Base-by-base conservation (phyloP, 805 yeast species). In the Suhomyces tanzawaensis region DNA sequence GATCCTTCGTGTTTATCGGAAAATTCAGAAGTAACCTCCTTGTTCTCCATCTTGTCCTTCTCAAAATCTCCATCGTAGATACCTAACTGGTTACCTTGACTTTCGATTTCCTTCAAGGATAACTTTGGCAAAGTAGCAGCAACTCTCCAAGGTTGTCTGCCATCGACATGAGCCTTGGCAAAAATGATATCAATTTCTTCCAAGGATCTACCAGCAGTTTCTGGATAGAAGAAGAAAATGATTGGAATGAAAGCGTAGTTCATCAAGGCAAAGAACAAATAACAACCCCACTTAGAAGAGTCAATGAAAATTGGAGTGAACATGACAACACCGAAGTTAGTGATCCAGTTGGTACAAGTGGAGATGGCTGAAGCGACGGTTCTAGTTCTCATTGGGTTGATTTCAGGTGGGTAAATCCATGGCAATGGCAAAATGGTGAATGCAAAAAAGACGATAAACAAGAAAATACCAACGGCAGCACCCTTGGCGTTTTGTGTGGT, bases 111-210 rank as follows among this genome's bases (percentile, higher is more conserved):
- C 41, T 66, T 63, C 44, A 59, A 58, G n/a, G 74, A 55, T 42
- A 83, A 68, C 57, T 72, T 74, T 27, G 87, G 87, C 71, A 82
- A 51, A 39, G 71, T 64, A 27, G 72, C 68, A 35, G 89, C 89
- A 33, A 83, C 82, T 57, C 77, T 69, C 74, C 71, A 82, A 23
- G 82, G 77, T 45, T 70, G 73, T 47, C 71, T 72, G 34, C 72
- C 71, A 44, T 83, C 89, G 32, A 62, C 70, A 47, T 72, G 60
- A 6, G 84, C 75, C 62, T 76, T 77, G 52, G 85, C 85, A 46
- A 69, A 78, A 39, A 83, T 79, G 53, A 81, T 79, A 56, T 70
- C 73, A 39, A 66, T 63, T 52, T 71, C 76, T 58, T 66, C 72
- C 58, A 68, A 66, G 24, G 63, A 47, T 55, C 71, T 60, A 34